Conservation (phyloP, 1,284 basidiomycete genomes). For the Ustilago sp. region DNA sequence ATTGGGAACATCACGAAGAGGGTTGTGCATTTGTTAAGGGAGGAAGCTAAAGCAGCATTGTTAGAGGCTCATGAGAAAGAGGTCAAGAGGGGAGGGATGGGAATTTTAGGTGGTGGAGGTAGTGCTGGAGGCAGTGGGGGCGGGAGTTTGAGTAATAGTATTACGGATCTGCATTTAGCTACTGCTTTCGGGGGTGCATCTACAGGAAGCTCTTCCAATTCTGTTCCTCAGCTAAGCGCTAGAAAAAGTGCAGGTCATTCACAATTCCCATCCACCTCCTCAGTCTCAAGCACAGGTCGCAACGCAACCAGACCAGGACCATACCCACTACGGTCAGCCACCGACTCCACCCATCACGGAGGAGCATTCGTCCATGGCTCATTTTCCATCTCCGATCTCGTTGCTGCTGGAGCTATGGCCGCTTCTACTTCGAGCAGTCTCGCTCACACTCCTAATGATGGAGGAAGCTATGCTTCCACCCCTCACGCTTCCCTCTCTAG, state of each 20-base stretch:
- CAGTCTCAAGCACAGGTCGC: conserved; percentile 10
- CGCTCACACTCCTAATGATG: conserved; percentile 34
- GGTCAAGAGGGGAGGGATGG: neutral
- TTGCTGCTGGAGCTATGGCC: conserved; percentile 56
- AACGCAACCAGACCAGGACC: conserved; percentile 30
- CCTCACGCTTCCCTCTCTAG: conserved; percentile 40
- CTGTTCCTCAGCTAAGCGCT: conserved; percentile 12
- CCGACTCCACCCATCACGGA: conserved; percentile 10
- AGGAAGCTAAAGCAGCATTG: conserved; percentile 74
- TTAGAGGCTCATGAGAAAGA: conserved; percentile 45
- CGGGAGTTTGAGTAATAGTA: conserved; percentile 42
- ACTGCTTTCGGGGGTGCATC: conserved; percentile 22
- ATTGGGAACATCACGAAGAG: conserved; percentile 93
- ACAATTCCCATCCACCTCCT: conserved; percentile 26
- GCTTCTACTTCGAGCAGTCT: conserved; percentile 24
- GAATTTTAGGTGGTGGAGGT: neutral
- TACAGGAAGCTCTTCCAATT: conserved; percentile 29
- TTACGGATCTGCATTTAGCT: conserved; percentile 43
- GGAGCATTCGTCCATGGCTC: conserved; percentile 40
- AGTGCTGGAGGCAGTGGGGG: conserved; percentile 28
- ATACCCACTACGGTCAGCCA: conserved; percentile 23
- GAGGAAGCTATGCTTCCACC: conserved; percentile 34
- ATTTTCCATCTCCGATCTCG: conserved; percentile 66
- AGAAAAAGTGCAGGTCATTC: conserved; percentile 9
- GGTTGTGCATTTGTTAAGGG: conserved; percentile 89